Conservation (phyloP, 768 basidiomycete species). For the Lentinula detonsa region DNA sequence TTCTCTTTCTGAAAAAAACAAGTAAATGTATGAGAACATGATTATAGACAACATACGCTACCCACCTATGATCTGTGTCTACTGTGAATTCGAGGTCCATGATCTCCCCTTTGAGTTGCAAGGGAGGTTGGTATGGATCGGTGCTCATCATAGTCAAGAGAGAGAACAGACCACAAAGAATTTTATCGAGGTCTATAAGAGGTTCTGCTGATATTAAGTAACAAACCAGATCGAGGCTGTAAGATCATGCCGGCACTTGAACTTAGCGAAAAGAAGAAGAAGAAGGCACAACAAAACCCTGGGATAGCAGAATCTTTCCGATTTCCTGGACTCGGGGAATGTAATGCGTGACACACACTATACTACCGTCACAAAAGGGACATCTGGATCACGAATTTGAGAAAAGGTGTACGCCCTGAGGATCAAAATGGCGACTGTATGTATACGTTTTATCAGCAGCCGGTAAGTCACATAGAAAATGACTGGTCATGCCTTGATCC, state of each 20-base stretch:
- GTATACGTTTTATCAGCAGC: slow-evolving; percentile 18
- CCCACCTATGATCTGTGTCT: slow-evolving; percentile 63
- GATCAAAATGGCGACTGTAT: slow-evolving; percentile 22
- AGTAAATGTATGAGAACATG: slow-evolving; percentile 26
- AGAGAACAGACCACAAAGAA: slow-evolving; percentile 44
- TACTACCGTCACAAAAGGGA: not conserved
- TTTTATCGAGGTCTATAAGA: slow-evolving; percentile 42
- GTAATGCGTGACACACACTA: not conserved
- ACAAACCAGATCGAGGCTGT: slow-evolving; percentile 42
- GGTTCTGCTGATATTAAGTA: slow-evolving; percentile 58
- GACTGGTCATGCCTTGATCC: not conserved
- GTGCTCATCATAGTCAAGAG: slow-evolving; percentile 42
- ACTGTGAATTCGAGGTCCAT: slow-evolving; percentile 73
- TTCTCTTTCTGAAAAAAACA: slow-evolving; percentile 56
- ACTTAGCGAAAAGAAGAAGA: not conserved
- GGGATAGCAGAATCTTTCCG: slow-evolving; percentile 5
- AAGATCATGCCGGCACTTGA: slow-evolving; percentile 16
- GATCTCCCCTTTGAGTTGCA: slow-evolving; percentile 70
- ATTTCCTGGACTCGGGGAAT: not conserved
- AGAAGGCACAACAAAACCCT: not conserved
- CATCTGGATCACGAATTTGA: not conserved
- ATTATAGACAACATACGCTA: not conserved
- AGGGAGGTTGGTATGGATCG: slow-evolving; percentile 41
- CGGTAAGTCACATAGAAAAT: not conserved
- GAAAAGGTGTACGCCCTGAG: slow-evolving; percentile 27